Conservation (phyloP, 2,329 filamentous ascomycete genomes). For the Aspergillus jensenii region DNA sequence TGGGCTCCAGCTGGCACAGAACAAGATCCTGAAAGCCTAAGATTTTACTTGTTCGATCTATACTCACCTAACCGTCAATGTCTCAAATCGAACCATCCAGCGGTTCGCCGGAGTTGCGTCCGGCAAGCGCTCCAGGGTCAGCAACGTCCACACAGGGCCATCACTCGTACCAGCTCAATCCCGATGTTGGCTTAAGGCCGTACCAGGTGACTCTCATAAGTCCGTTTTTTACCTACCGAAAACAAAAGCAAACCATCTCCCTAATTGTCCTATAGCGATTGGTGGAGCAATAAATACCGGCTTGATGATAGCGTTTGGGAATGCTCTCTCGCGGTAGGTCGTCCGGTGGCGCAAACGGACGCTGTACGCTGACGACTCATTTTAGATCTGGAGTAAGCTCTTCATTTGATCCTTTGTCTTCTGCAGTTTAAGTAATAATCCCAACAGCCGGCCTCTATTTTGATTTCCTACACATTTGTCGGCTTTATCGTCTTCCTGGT, state of each 20-base stretch:
- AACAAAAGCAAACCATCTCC: not conserved
- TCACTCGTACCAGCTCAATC: not conserved
- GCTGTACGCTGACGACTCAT: not conserved
- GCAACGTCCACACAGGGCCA: not conserved
- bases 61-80: not conserved
- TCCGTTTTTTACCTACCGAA: conserved; percentile 12
- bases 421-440: not conserved
- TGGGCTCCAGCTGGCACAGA: too few species aligned
- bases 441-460: conserved; percentile 32
- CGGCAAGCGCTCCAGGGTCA: not conserved
- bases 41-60: not conserved
- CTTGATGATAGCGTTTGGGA: conserved; percentile 30
- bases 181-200: conserved; percentile 10
- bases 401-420: not conserved
- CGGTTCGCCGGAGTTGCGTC: not conserved
- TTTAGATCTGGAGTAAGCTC: conserved; percentile 29
- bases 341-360: not conserved
- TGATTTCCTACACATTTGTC: conserved; percentile 39
- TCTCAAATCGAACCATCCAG: not conserved
- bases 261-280: conserved; percentile 22
- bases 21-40: not conserved
- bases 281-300: conserved; percentile 33
- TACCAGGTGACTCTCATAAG: conserved; percentile 24
- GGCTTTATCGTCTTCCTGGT: conserved; percentile 67
- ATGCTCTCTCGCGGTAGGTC: conserved; percentile 29